Conservation (phyloP, 2,329 filamentous ascomycete species). For the Penicillium sp. region DNA sequence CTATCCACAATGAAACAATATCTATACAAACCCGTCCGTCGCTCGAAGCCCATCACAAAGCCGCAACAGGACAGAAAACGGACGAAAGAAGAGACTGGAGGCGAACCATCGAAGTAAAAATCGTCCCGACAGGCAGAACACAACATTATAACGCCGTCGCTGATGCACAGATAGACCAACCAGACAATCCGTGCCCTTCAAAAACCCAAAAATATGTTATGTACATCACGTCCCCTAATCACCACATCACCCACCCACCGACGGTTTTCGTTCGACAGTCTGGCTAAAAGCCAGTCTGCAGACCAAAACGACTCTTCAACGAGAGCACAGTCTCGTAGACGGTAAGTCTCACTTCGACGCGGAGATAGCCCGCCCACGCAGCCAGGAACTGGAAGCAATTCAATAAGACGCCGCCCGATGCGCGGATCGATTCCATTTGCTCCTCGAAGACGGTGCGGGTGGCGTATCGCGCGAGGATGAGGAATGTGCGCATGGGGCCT, state of each 20-base stretch:
- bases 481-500: slow-evolving; percentile 63
- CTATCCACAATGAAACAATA: slow-evolving; percentile 18
- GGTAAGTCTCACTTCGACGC: slow-evolving; percentile 60
- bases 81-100: neutral
- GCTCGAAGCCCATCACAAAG: neutral
- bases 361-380: slow-evolving; percentile 57
- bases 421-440: slow-evolving; percentile 53
- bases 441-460: slow-evolving; percentile 65
- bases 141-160: slow-evolving; percentile 28
- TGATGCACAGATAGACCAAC: slow-evolving; percentile 32
- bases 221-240: slow-evolving; percentile 7
- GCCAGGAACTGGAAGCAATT: slow-evolving; percentile 55
- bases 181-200: slow-evolving; percentile 26
- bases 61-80: neutral
- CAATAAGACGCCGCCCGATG: slow-evolving; percentile 53
- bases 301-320: slow-evolving; percentile 53
- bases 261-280: neutral
- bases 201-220: slow-evolving; percentile 15
- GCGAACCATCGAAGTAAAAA: neutral
- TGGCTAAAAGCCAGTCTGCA: slow-evolving; percentile 28
- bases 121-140: slow-evolving; percentile 1
- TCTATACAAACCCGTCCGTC: slow-evolving; percentile 17
- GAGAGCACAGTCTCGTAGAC: slow-evolving; percentile 61
- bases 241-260: neutral
- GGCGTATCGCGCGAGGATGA: slow-evolving; percentile 66